Conservation (phyloP, 2,329 filamentous ascomycete genomes). For the Cladophialophora yegresii region DNA sequence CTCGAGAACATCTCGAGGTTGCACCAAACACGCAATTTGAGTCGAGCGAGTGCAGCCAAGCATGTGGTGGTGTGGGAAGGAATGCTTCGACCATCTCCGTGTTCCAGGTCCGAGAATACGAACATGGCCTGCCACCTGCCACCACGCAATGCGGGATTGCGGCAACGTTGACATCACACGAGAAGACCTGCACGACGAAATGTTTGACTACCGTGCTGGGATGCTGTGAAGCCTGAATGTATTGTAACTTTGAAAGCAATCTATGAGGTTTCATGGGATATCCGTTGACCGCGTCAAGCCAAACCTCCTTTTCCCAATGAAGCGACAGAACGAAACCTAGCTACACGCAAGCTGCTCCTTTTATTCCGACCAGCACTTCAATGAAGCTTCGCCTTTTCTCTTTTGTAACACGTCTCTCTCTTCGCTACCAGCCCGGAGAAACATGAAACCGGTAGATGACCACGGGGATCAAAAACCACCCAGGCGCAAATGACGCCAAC, state of each 20-base stretch:
- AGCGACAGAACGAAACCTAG: not conserved
- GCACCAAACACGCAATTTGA: not conserved
- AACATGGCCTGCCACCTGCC: not conserved
- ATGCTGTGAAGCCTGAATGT: not conserved
- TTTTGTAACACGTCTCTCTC: not conserved
- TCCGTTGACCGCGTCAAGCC: not conserved
- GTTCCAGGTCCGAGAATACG: not conserved
- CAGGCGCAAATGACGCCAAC: conserved; percentile 18
- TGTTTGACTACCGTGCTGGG: not conserved
- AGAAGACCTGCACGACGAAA: not conserved
- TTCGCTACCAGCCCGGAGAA: not conserved
- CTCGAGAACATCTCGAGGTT: not conserved
- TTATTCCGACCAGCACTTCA: not conserved
- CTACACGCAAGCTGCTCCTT: not conserved
- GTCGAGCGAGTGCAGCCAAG: not conserved
- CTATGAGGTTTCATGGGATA: not conserved
- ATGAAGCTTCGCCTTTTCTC: not conserved
- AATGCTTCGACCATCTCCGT: not conserved
- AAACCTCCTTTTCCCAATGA: not conserved
- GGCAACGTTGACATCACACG: not conserved
- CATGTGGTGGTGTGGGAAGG: not conserved
- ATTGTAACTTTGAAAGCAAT: not conserved
- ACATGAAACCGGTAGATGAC: not conserved
- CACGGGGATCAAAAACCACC: conserved; percentile 6
- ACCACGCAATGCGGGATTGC: not conserved